A percentile compares a stretch with the other conserved stretches of the same genome.
Evolutionary conservation across 305 asterid species (phyloP).

Genomic region (Plantago coronopus): DNA sequence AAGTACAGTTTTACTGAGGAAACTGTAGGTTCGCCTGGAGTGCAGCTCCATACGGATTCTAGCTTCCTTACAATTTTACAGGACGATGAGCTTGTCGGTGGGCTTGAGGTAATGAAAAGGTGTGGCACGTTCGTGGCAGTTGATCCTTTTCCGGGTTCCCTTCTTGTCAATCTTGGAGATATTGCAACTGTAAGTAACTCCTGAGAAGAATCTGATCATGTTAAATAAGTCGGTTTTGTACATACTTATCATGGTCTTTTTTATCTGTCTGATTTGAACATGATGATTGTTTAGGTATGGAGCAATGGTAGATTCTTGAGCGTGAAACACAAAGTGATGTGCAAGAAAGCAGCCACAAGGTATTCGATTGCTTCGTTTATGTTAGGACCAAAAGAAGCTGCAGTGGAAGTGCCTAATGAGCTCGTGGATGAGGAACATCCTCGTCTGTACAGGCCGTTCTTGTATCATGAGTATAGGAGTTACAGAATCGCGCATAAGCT

Average conservation of each 20-base stretch:
- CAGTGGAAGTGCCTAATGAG: conserved; percentile 43
- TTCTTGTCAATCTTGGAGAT: conserved; percentile 63
- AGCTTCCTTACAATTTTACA: conserved; percentile 57
- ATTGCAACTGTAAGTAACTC: conserved; percentile 39
- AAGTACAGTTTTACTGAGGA: conserved; percentile 46
- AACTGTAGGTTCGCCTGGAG: conserved; percentile 43
- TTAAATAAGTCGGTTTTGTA: too few relatives aligned
- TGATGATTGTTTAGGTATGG: conserved; percentile 41
- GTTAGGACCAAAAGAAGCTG: conserved; percentile 44
- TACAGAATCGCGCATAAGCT: conserved; percentile 34
- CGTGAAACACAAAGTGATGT: conserved; percentile 57
- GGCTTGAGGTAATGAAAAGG: conserved; percentile 53
- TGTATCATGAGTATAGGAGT: conserved; percentile 42
- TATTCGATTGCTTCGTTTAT: conserved; percentile 57
- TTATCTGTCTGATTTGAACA: not conserved
- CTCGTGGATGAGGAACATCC: conserved; percentile 49
- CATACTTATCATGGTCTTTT: too few relatives aligned
- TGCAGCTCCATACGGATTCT: conserved; percentile 58
- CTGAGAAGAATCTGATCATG: too few relatives aligned
- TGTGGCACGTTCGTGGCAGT: conserved; percentile 44
- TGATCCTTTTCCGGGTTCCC: conserved; percentile 56
- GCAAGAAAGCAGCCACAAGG: conserved; percentile 52
- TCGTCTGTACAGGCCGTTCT: conserved; percentile 39
- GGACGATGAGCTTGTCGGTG: conserved; percentile 53
- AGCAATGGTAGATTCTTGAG: conserved; percentile 67